phyloP scores from a whole-genome alignment of 345 rosid species.

The Hevea brasiliensis region DNA sequence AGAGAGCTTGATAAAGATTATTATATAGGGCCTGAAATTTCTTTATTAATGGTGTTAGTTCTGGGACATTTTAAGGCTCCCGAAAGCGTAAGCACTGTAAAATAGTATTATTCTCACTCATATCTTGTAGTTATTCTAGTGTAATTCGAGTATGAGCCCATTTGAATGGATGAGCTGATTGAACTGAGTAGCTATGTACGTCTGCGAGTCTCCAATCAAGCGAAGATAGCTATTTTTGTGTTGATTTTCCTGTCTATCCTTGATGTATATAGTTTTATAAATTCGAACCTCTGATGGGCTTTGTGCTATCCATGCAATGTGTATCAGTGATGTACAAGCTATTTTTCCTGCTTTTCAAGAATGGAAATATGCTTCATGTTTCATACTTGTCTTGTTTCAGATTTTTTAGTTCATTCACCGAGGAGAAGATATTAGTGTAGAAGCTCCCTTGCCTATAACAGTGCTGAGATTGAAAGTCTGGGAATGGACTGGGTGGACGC shows the following conservation, averaged over 20 bases:
- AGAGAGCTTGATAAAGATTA: constrained; percentile 15
- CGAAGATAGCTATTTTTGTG: constrained; percentile 27
- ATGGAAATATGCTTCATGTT: neutral
- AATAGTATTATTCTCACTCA: constrained; percentile 28
- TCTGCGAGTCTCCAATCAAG: constrained; percentile 20
- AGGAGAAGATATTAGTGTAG: too few relatives aligned
- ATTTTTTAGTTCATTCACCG: too few relatives aligned
- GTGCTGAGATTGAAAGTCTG: too few relatives aligned
- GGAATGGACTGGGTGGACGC: too few relatives aligned
- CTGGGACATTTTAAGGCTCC: constrained; percentile 48
- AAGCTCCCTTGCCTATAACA: too few relatives aligned
- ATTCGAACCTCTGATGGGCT: constrained; percentile 20
- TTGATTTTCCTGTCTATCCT: constrained; percentile 11
- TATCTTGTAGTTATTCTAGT: constrained; percentile 26
- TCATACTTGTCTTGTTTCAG: neutral
- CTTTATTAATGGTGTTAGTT: constrained; percentile 16
- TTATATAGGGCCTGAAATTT: constrained; percentile 5
- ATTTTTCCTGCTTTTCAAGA: neutral
- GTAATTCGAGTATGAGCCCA: constrained; percentile 20
- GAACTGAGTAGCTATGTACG: constrained; percentile 17
- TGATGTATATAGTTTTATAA: constrained; percentile 33
- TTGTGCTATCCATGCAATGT: constrained; percentile 12
- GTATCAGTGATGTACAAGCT: constrained; percentile 1
- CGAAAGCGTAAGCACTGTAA: constrained; percentile 35
- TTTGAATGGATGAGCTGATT: constrained; percentile 21